Evolutionary conservation across 1,139 yeast genomes (phyloP).

Genomic region (Pichia sp.): DNA sequence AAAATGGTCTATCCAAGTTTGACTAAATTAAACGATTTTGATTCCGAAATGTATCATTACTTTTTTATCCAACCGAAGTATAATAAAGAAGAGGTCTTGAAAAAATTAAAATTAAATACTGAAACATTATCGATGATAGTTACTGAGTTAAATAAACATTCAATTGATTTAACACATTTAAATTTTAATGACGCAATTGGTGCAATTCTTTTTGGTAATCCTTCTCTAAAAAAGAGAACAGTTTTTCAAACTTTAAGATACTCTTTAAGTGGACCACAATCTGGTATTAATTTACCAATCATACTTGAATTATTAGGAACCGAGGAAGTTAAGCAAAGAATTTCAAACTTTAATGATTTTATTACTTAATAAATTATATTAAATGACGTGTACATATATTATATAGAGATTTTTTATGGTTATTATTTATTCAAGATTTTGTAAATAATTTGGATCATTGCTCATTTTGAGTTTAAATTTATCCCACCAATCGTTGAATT

Average conservation of each 20-base stretch:
- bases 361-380: not conserved
- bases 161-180: conserved; percentile 4
- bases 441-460: conserved; percentile 77
- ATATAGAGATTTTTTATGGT: not conserved
- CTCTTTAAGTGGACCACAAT: conserved; percentile 64
- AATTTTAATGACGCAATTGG: conserved; percentile 12
- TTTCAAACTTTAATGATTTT: conserved; percentile 27
- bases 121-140: conserved; percentile 2
- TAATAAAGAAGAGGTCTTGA: conserved; percentile 25
- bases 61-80: conserved; percentile 36
- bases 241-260: conserved; percentile 59
- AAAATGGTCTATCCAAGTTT: conserved; percentile 37
- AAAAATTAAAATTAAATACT: conserved; percentile 13
- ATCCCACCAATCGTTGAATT: conserved; percentile 94
- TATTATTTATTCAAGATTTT: conserved; percentile 30
- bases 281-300: conserved; percentile 66
- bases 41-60: conserved; percentile 38
- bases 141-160: conserved; percentile 1
- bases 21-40: conserved; percentile 43
- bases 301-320: conserved; percentile 52
- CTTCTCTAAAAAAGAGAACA: conserved; percentile 10
- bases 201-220: conserved; percentile 2
- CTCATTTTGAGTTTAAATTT: conserved; percentile 71
- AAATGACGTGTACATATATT: not conserved
- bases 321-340: conserved; percentile 36